Base-by-base conservation (phyloP, 768 basidiomycete species). In the Serendipita vermifera region DNA sequence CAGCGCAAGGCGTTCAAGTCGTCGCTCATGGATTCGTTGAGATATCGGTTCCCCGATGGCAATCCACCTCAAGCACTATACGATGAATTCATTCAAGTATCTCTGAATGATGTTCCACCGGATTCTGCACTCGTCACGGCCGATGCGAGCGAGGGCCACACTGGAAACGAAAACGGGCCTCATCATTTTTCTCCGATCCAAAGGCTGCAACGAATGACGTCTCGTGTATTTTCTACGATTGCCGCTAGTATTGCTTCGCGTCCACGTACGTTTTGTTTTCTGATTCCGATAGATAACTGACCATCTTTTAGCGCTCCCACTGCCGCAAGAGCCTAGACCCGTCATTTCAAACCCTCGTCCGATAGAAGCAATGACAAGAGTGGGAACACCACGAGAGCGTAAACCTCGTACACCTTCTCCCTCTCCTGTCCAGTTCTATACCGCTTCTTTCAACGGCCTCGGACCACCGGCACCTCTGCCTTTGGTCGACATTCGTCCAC, bases 401-500 rank as follows among this genome's bases (percentile, higher is more conserved):
- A n/a, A n/a, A n/a, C n/a, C n/a, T 22, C 26, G 14, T 43, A 22
- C 22, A 11, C 13, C 26, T 13, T 15, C 41, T 43, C 41, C 41
- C 11, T 43, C 41, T 26, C 41, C 41, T 26, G 2, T 43, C 13
- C 13, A 43, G 13, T 24, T 11, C 15, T 43, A 43, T 24, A 11
- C 2, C 13, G 14, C 14, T 13, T 11, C 9, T 11, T 43, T 13
- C 41, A 22, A 11, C 41, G 41, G 41, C 14, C 14, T 43, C 22
- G 41, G 41, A 11, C 41, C 41, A 15, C 41, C 41, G 41, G 14
- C 41, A 43, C 41, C 41, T 11, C 22, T 43, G 41, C 41, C 41
- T 43, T 43, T 24, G 13, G 14, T 24, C 41, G 14, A 43, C 26
- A 24, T 15, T 22, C 41, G 41, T 15, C 41, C 41, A 13, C 22